Percentiles rank a stretch among this genome's conserved stretches.
phyloP scores from a whole-genome alignment of 2,329 filamentous ascomycete genomes.

The Colletotrichum caudatum region DNA sequence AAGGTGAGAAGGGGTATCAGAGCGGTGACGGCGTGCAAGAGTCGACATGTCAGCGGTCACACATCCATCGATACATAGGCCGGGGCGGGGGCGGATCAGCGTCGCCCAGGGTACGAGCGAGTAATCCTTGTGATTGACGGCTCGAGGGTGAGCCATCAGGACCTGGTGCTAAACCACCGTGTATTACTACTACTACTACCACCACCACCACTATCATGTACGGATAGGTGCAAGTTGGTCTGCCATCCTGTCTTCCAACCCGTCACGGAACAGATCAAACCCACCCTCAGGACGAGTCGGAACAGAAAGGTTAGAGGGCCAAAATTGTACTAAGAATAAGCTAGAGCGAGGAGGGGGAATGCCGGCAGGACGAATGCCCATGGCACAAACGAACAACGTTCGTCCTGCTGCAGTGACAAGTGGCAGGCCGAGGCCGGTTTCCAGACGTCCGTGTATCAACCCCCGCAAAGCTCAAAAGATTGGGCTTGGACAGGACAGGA shows the following conservation, averaged over 20 bases:
- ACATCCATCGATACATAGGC: constrained; percentile 21
- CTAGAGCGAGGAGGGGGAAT: constrained; percentile 12
- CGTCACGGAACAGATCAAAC: constrained; percentile 39
- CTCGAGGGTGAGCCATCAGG: constrained; percentile 14
- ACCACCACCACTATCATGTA: too few relatives aligned
- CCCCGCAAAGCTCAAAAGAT: constrained; percentile 30
- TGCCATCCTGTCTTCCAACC: constrained; percentile 39
- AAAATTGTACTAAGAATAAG: constrained; percentile 39
- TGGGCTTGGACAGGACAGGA: not conserved
- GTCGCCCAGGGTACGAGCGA: not conserved
- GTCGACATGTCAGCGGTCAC: constrained; percentile 24
- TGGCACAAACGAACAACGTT: constrained; percentile 27
- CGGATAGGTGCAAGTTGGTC: not conserved
- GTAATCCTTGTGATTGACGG: constrained; percentile 16
- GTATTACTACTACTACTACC: too few relatives aligned
- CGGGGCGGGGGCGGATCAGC: constrained; percentile 34
- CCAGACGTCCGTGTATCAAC: not conserved
- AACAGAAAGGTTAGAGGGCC: constrained; percentile 29
- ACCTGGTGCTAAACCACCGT: not conserved
- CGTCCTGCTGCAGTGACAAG: constrained; percentile 35
- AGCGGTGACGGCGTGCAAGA: constrained; percentile 12
- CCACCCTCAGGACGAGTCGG: constrained; percentile 21
- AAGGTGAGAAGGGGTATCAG: not conserved
- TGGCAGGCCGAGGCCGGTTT: constrained; percentile 30
- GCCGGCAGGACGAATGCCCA: constrained; percentile 12